Evolutionary conservation across 805 yeast species (phyloP), one percentile per base, ranked within the genome.

Genomic region (Schwanniomyces sp.): DNA sequence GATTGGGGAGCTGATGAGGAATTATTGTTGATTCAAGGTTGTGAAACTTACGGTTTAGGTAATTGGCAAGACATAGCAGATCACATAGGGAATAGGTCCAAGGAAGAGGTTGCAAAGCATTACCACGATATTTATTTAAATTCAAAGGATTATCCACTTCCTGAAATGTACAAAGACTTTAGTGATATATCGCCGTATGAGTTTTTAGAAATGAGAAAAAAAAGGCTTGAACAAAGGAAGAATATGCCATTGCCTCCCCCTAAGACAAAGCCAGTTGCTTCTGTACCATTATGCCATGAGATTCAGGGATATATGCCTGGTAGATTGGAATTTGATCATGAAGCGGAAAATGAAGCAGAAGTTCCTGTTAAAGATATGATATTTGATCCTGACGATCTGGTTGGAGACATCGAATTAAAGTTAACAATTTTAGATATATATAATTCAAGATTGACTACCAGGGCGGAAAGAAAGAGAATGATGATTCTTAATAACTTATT

Each of bases 1-100:
- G 91, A 86, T 47, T 94, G 99, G 98, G 99, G 99, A 32, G 99
- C 99, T 1, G 99, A 94, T 69, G 99, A 94, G 66, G 99, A 94
- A 67, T 63, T 91, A 47, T 75, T 89, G 28, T 72, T 94, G 49
- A 80, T 95, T 11, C 96, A 91, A 64, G 98, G 97, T 7, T 85
- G 96, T 39, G 97, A 94, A 66, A 85, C 88, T 8, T 78, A 81
- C 40, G 99, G 99, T 0, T 65, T 94, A 46, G 99, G 99, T 2
- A 91, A 91, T 64, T 94, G 99, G 99, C 96, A 89, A 60, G 99
- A 94, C 64, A 82, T 95, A n/a, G 86, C 96, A 9, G 98, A 94
- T 62, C 96, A 89, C 61, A 88, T 95, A 46, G 98, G 98, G 10
- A 89, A 91, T 34, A 69, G 98, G 51, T 82, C 90, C 10, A 90